These are phyloP conservation scores for Exophiala sideris DNA, from an alignment of 2,329 filamentous ascomycete genomes.

Conservation along the genomic window DNA sequence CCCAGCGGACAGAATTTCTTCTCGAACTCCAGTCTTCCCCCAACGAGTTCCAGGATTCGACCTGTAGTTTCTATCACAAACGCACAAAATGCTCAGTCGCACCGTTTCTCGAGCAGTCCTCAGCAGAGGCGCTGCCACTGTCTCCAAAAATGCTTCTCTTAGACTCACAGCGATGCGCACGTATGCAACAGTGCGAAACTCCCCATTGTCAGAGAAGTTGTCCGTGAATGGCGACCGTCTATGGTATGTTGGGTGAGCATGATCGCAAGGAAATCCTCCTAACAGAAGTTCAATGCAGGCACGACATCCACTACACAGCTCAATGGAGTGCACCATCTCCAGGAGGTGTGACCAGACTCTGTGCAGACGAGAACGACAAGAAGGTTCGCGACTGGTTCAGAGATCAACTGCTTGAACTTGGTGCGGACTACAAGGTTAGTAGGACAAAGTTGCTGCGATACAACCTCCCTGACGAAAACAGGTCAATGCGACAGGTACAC, in stretches of 20 bases:
- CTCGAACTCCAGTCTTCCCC: background rate
- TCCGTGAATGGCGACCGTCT: slow-evolving; percentile 13
- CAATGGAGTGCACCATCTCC: slow-evolving; percentile 32
- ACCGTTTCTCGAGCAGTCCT: slow-evolving; percentile 1
- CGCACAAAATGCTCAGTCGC: slow-evolving; percentile 3
- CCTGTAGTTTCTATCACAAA: background rate
- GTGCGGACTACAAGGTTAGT: slow-evolving; percentile 28
- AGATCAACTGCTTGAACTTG: slow-evolving; percentile 26
- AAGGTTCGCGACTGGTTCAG: slow-evolving; percentile 31
- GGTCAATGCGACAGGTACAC: slow-evolving; percentile 36
- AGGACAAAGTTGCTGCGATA: no score
- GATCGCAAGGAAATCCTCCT: background rate
- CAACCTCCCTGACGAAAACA: background rate
- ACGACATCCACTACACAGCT: slow-evolving; percentile 25
- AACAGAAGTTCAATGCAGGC: background rate
- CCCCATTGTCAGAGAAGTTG: slow-evolving; percentile 13
- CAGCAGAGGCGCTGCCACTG: background rate
- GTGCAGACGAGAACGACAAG: slow-evolving; percentile 27
- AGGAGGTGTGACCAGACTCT: slow-evolving; percentile 20
- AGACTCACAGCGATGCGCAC: background rate
- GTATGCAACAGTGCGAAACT: slow-evolving; percentile 9
- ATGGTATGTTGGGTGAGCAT: slow-evolving; percentile 3
- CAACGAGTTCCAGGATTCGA: background rate
- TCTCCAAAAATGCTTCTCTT: background rate
- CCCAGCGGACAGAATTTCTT: background rate